These are phyloP conservation scores for Condylostoma magnum DNA, from an alignment of 169 alveolate species.

Conservation along the genomic window DNA sequence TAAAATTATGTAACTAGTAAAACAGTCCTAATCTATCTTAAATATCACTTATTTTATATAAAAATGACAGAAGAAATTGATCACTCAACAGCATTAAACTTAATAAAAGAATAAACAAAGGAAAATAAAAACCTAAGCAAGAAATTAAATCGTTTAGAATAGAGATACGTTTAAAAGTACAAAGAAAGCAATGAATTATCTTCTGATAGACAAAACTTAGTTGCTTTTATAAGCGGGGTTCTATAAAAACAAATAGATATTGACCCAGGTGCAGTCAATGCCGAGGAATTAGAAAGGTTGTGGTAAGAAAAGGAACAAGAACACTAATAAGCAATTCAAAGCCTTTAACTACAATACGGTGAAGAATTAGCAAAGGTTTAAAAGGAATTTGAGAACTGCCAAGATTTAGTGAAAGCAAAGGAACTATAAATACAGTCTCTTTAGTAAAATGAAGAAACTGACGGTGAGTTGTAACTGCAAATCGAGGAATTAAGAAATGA, in stretches of 20 bases:
- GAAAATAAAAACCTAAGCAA: conserved; percentile 24
- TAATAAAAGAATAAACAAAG: conserved; percentile 18
- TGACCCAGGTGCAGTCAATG: background rate
- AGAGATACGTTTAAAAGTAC: conserved; percentile 25
- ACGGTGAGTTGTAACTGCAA: background rate
- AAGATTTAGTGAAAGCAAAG: background rate
- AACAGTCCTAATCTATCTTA: no score
- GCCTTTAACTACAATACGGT: background rate
- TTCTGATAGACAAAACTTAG: background rate
- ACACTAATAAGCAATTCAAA: background rate
- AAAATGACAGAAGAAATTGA: conserved; percentile 24
- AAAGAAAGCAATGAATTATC: conserved; percentile 10
- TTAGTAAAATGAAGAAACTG: conserved; percentile 1
- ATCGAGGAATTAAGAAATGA: conserved; percentile 7
- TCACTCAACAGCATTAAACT: background rate
- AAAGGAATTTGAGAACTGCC: background rate
- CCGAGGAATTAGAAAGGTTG: background rate
- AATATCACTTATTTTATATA: no score
- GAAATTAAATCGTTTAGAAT: conserved; percentile 23
- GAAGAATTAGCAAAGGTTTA: conserved; percentile 3
- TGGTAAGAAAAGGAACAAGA: conserved; percentile 26
- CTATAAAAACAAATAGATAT: background rate
- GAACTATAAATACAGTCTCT: conserved; percentile 3
- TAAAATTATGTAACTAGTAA: no score
- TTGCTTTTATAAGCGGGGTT: background rate